phyloP scores from a whole-genome alignment of 495 filamentous ascomycete species.

The Trichoderma orchidacearum region DNA sequence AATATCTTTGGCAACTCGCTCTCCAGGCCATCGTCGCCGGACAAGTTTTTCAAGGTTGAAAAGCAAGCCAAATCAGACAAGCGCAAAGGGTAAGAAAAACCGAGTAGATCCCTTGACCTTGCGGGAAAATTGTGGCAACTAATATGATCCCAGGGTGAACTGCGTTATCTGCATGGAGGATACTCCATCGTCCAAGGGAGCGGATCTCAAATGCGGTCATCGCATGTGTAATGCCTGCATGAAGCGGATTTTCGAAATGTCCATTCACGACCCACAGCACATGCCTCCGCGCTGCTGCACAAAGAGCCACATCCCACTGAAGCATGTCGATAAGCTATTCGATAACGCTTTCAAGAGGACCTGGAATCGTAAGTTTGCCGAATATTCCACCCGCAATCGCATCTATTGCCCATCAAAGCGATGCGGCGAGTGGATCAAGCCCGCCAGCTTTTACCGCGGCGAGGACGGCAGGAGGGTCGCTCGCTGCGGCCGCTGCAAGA shows the following conservation, averaged over 20 bases:
- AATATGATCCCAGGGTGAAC: conserved; percentile 31
- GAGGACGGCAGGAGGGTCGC: conserved; percentile 36
- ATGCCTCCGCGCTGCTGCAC: conserved; percentile 77
- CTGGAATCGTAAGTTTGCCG: conserved; percentile 66
- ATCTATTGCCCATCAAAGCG: conserved; percentile 57
- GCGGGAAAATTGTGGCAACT: neutral
- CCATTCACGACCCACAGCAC: conserved; percentile 57
- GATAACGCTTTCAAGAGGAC: conserved; percentile 54
- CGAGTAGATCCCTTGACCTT: no score
- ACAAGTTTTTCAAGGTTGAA: neutral
- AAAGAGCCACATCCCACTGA: conserved; percentile 53
- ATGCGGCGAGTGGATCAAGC: conserved; percentile 67
- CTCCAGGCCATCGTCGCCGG: neutral
- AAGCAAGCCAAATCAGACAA: neutral
- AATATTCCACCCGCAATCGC: conserved; percentile 59
- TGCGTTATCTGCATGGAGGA: conserved; percentile 59
- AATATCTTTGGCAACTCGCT: neutral
- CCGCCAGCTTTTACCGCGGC: conserved; percentile 42
- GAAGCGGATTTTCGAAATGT: conserved; percentile 54
- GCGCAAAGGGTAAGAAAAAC: neutral
- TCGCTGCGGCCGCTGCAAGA: conserved; percentile 53
- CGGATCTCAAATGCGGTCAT: conserved; percentile 61
- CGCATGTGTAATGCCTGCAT: conserved; percentile 67
- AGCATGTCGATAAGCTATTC: conserved; percentile 63
- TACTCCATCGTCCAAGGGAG: conserved; percentile 41